Percentiles rank a stretch among this genome's conserved stretches.
These are phyloP conservation scores for Yamadazyma siamensis DNA, from an alignment of 1,139 yeast species.

Conservation along the genomic window DNA sequence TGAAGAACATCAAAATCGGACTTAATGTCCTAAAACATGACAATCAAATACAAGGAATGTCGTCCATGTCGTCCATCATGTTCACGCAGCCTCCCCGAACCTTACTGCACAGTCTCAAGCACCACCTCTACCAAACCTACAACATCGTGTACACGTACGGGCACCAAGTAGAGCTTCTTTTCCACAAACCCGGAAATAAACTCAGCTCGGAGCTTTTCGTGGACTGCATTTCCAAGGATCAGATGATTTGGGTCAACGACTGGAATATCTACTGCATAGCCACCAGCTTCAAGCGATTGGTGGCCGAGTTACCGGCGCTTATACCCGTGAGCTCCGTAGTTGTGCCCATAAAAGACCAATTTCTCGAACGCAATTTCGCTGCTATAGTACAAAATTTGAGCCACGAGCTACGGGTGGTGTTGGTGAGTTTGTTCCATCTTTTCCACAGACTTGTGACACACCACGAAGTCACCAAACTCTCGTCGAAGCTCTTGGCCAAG, in stretches of 20 bases:
- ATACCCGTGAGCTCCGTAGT: constrained; percentile 40
- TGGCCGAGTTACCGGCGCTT: constrained; percentile 46
- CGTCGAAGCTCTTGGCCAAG: constrained; percentile 42
- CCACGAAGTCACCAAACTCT: constrained; percentile 40
- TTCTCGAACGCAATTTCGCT: constrained; percentile 30
- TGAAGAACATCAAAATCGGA: constrained; percentile 73
- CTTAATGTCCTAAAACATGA: constrained; percentile 61
- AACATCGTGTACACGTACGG: constrained; percentile 37
- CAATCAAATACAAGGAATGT: constrained; percentile 19
- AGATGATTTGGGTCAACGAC: constrained; percentile 54
- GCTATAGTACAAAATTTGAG: constrained; percentile 7
- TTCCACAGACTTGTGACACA: constrained; percentile 12
- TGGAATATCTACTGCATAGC: constrained; percentile 64
- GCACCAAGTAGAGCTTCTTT: constrained; percentile 42
- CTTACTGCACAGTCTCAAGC: constrained; percentile 20
- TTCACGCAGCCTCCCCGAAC: background rate
- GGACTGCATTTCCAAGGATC: constrained; percentile 54
- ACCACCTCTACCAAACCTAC: constrained; percentile 48
- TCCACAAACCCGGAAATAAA: constrained; percentile 59
- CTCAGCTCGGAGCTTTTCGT: constrained; percentile 46
- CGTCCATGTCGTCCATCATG: too few species aligned
- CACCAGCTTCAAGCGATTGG: constrained; percentile 47
- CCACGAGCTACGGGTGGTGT: constrained; percentile 9
- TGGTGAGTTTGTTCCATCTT: constrained; percentile 12
- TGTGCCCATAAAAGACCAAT: constrained; percentile 48